Evolutionary conservation across 139 green algal species (phyloP), one percentile per base, ranked within the genome.

Genomic region (Picochlorum sp.): DNA sequence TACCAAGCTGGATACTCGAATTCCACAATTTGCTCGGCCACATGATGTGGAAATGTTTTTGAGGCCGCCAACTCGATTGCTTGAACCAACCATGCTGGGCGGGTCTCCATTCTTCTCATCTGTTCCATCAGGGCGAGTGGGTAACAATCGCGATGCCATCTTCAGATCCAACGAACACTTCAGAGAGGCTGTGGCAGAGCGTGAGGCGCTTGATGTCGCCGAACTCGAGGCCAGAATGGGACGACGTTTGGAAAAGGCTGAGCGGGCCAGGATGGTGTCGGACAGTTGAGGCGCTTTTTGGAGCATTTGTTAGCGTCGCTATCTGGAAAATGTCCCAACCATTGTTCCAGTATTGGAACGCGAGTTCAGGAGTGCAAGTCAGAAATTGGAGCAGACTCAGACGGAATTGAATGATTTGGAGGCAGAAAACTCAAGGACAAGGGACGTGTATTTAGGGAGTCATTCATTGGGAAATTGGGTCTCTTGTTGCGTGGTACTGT

Each of bases 1-100:
- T 68, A 97, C 91, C 50, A 97, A 97, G 84, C 77, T 97, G 34
- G 91, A 97, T 81, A 96, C 91, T 9, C 78, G 88, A 54, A 86
- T 97, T 45, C 91, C 90, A 1, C 89, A 96, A 71, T 97, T 97
- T 76, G 79, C 84, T 13, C 73, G 86, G 3, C 69, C 78, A 5
- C 69, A 77, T 6, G 91, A 97, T 66, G 88, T 94, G 57, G 90
- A 97, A 68, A 74, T 87, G 59, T 97, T 95, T 76, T 75, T 97
- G 61, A 69, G 82, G 30, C 89, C 90, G 0, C 71, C 89, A 14
- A 50, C 63, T 15, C 71, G 77, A 11, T 62, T 91, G 58, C 70
- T 90, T 41, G 84, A 88, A 66, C 62, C 73, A 34, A 76, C 57
- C 57, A 91, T 96, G 80, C 86, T 97, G 38, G 90, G 90, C 1